Percentiles rank a stretch among this genome's conserved stretches.
phyloP scores from a whole-genome alignment of 2,329 filamentous ascomycete species.

The Fusarium kyushuense region DNA sequence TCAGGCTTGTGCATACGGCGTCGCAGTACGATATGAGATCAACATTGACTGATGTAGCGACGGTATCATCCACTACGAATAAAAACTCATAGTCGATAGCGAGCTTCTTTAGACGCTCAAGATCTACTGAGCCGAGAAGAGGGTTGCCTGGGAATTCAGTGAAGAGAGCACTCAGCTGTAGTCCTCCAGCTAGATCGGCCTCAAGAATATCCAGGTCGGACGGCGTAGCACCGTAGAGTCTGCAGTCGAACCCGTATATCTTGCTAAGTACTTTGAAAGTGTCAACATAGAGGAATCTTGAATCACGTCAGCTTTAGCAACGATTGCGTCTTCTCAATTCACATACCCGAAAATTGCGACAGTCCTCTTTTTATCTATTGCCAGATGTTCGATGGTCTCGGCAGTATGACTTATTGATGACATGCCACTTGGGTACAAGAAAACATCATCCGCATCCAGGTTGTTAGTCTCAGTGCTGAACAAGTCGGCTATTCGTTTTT shows the following conservation, averaged over 20 bases:
- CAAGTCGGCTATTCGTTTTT: conserved; percentile 36
- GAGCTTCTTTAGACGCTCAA: conserved; percentile 45
- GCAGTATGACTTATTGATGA: conserved; percentile 56
- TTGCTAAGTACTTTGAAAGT: conserved; percentile 49
- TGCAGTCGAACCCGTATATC: conserved; percentile 49
- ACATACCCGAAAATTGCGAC: conserved; percentile 49
- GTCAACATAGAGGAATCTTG: conserved; percentile 49
- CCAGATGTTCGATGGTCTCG: conserved; percentile 16
- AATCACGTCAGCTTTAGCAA: not conserved
- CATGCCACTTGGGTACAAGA: conserved; percentile 65
- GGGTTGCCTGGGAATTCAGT: conserved; percentile 58
- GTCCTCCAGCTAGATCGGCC: conserved; percentile 52
- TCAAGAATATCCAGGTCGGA: conserved; percentile 57
- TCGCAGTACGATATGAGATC: conserved; percentile 62
- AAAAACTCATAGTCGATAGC: conserved; percentile 55
- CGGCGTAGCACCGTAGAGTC: conserved; percentile 59
- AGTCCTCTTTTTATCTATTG: not conserved
- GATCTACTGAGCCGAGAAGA: conserved; percentile 48
- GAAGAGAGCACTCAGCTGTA: conserved; percentile 59
- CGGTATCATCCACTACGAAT: conserved; percentile 60
- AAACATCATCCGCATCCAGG: conserved; percentile 56
- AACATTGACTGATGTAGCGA: conserved; percentile 60
- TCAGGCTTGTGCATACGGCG: conserved; percentile 63
- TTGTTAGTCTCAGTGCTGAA: conserved; percentile 28
- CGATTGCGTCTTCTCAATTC: not conserved